Percentiles rank a stretch among this genome's conserved stretches.
Evolutionary conservation across 1,284 basidiomycete genomes (phyloP).

Genomic region (Puccinia hordei): DNA sequence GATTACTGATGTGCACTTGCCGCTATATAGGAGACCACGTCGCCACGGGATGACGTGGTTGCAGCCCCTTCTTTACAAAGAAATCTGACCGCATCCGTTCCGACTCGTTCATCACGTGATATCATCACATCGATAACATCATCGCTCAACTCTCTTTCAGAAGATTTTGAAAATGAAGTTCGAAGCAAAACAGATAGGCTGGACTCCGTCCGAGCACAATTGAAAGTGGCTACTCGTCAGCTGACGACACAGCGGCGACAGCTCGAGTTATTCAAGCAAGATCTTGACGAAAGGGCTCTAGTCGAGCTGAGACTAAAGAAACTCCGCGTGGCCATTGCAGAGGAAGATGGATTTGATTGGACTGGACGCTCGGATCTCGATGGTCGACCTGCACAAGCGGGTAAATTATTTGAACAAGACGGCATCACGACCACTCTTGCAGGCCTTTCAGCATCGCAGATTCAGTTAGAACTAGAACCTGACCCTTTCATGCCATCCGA

Average conservation of each 20-base stretch:
- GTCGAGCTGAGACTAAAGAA: constrained; percentile 75
- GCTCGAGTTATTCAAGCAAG: constrained; percentile 72
- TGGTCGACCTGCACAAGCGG: constrained; percentile 64
- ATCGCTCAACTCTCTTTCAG: constrained; percentile 75
- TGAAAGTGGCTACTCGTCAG: constrained; percentile 84
- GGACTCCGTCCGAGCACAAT: constrained; percentile 78
- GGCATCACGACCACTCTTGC: constrained; percentile 65
- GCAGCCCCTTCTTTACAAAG: constrained; percentile 59
- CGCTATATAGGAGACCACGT: constrained; percentile 53
- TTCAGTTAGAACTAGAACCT: constrained; percentile 55
- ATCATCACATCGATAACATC: constrained; percentile 70
- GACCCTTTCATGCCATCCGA: constrained; percentile 64
- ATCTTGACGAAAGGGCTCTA: constrained; percentile 75
- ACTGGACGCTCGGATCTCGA: constrained; percentile 75
- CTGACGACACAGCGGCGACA: constrained; percentile 84
- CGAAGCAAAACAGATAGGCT: constrained; percentile 82
- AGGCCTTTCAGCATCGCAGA: constrained; percentile 53
- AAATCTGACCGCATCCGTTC: background rate
- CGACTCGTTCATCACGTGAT: constrained; percentile 68
- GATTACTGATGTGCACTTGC: constrained; percentile 50
- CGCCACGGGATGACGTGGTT: constrained; percentile 54
- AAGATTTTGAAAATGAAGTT: constrained; percentile 80
- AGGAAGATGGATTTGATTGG: constrained; percentile 82
- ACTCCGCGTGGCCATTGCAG: constrained; percentile 73
- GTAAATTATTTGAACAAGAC: constrained; percentile 69